These are phyloP conservation scores for Aspergillus sp. DNA, from an alignment of 2,329 filamentous ascomycete species.

Conservation along the genomic window DNA sequence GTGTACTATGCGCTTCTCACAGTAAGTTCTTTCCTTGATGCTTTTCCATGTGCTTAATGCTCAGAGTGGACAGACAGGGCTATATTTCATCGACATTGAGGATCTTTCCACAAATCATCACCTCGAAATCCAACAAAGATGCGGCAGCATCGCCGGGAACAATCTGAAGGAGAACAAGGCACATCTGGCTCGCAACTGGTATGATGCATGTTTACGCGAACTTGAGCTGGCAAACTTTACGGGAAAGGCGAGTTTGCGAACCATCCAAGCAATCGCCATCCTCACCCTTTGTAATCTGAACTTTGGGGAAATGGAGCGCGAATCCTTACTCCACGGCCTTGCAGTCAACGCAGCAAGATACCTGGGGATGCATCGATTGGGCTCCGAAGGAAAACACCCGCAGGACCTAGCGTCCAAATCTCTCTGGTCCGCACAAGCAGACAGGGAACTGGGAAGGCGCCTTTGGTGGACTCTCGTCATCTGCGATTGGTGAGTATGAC, in stretches of 20 bases:
- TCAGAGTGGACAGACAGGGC: not conserved
- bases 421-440: conserved; percentile 1
- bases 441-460: conserved; percentile 8
- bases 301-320: conserved; percentile 10
- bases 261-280: conserved; percentile 6
- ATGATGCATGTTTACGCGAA: not conserved
- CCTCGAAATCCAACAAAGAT: not conserved
- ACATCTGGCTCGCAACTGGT: not conserved
- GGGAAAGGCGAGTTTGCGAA: not conserved
- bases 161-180: conserved; percentile 1
- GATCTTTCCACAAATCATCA: not conserved
- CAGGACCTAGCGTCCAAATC: conserved; percentile 1
- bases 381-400: conserved; percentile 2
- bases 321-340: conserved; percentile 8
- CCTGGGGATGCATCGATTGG: conserved; percentile 9
- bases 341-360: conserved; percentile 7
- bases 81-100: conserved; percentile 1
- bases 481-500: conserved; percentile 9
- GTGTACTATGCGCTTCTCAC: conserved; percentile 8
- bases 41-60: not conserved
- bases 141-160: not conserved
- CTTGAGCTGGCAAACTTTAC: not conserved
- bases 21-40: not conserved
- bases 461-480: conserved; percentile 12
- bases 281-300: conserved; percentile 3